Conservation (phyloP, 2,329 filamentous ascomycete species). For the Lasiodiplodia hormozganensis region DNA sequence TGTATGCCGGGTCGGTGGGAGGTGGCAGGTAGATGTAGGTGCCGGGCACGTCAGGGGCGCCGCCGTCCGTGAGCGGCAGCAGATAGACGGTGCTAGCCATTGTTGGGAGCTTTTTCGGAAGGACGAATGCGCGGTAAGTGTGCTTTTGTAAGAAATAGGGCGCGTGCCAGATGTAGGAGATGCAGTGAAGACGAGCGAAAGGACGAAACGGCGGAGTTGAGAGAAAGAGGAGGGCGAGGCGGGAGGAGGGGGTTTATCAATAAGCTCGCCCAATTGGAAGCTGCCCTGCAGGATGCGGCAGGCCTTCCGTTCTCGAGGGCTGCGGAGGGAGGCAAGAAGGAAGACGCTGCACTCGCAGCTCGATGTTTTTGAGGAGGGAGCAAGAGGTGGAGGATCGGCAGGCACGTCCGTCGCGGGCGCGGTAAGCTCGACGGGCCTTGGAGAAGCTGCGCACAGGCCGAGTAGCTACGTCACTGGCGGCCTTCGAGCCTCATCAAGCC, state of each 20-base stretch:
- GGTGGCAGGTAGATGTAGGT: conserved; percentile 92
- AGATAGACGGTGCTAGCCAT: conserved; percentile 68
- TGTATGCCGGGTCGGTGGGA: conserved; percentile 73
- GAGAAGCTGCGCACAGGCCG: conserved; percentile 26
- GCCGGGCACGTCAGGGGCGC: conserved; percentile 86
- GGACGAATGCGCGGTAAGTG: background rate
- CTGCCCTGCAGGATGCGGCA: conserved; percentile 4
- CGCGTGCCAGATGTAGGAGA: background rate
- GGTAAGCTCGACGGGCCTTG: conserved; percentile 24
- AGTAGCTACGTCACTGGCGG: conserved; percentile 21
- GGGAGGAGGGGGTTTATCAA: conserved; percentile 13
- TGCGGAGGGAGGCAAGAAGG: background rate
- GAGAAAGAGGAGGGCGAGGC: background rate
- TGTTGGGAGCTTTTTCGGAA: conserved; percentile 10
- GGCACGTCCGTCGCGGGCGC: conserved; percentile 27
- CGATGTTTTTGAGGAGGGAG: conserved; percentile 16
- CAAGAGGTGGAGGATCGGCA: conserved; percentile 28
- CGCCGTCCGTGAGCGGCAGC: conserved; percentile 89
- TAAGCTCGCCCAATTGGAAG: conserved; percentile 23
- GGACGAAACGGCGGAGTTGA: conserved; percentile 4
- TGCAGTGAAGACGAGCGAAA: conserved; percentile 9
- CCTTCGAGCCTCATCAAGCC: conserved; percentile 22
- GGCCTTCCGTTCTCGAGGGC: conserved; percentile 14
- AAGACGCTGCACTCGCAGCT: conserved; percentile 1
- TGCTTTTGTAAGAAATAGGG: conserved; percentile 3